Evolutionary conservation across 805 yeast species (phyloP).

Genomic region (Limtongia smithiae): DNA sequence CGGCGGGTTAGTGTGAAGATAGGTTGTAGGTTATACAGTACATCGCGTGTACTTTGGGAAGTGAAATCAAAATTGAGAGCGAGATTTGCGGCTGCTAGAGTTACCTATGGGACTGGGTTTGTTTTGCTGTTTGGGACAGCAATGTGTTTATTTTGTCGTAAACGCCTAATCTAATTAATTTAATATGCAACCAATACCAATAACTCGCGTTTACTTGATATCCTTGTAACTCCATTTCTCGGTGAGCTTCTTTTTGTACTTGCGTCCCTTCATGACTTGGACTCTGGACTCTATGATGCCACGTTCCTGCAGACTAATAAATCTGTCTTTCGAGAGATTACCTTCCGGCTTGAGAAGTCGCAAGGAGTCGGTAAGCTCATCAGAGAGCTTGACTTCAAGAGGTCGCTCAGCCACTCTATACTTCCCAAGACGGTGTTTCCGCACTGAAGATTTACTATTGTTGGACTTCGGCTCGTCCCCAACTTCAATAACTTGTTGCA

Average conservation of each 20-base stretch:
- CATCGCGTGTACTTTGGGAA: too few species aligned
- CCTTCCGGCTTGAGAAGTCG: constrained; percentile 90
- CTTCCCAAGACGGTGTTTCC: constrained; percentile 31
- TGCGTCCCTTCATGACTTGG: constrained; percentile 61
- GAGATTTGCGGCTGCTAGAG: too few species aligned
- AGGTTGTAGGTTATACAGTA: too few species aligned
- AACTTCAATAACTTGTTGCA: constrained; percentile 42
- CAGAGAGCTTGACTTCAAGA: constrained; percentile 76
- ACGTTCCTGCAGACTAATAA: constrained; percentile 73
- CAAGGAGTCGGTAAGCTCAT: constrained; percentile 81
- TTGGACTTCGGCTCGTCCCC: too few species aligned
- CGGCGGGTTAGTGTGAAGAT: too few species aligned
- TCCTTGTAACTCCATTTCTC: constrained; percentile 95
- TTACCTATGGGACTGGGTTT: too few species aligned
- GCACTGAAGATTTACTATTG: constrained; percentile 33
- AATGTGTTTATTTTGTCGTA: too few species aligned
- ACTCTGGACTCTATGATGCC: constrained; percentile 86
- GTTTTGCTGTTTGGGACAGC: too few species aligned
- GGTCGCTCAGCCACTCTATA: constrained; percentile 42
- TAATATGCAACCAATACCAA: not conserved
- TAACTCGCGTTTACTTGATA: constrained; percentile 24
- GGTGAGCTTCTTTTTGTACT: constrained; percentile 68
- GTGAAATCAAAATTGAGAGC: too few species aligned
- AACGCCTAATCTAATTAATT: too few species aligned
- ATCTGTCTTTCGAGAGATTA: constrained; percentile 72